Evolutionary conservation across 371 early-diverging fungal species (phyloP), one percentile per base, ranked within the genome.

Genomic region (Aphelidium insulamus): DNA sequence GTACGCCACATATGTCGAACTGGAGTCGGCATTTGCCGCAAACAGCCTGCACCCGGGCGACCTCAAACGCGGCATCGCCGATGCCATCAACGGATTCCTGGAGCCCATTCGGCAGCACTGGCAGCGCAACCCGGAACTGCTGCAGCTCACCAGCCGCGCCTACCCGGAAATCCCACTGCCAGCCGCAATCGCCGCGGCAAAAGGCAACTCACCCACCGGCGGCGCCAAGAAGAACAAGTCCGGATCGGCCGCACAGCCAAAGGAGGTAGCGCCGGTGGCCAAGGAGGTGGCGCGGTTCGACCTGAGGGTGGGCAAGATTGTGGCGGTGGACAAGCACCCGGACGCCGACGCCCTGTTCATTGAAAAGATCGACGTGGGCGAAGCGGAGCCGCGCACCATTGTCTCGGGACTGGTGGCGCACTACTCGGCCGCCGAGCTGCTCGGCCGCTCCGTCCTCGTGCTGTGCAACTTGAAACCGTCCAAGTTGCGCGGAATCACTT

Each of bases 11-110:
- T 83, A 57, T 44, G 69, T 78, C 38, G 65, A 55, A 7, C 58
- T 99, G 19, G 82, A 90, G 51, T 53, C 67, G 23, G 90, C 80
- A 34, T 98, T 94, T 52, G 59, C 49, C 30, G 76, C 73, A 1
- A 77, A 79, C 58, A 57, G 70, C 39, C 57, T 99, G 24, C 92
- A 97, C 52, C 98, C 97, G 14, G 78, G 77, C n/a, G 98, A 98
- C 50, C 66, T 99, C 38, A 99, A 99, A 69, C 63, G 59, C 35
- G 77, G 77, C 38, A 79, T 82, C 2, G 70, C 79, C 17, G 66
- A 72, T 11, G 73, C 80, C 5, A 60, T 99, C 36, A 84, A 94
- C 45, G 58, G 40, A 4, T 54, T 99, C 21, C 63, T 99, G 36
- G 81, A 69, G 7, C 99, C 99, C 31, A 72, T 99, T 37, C 69